These are phyloP conservation scores for Xylariaceae sp. DNA, from an alignment of 2,329 filamentous ascomycete genomes.

Conservation along the genomic window DNA sequence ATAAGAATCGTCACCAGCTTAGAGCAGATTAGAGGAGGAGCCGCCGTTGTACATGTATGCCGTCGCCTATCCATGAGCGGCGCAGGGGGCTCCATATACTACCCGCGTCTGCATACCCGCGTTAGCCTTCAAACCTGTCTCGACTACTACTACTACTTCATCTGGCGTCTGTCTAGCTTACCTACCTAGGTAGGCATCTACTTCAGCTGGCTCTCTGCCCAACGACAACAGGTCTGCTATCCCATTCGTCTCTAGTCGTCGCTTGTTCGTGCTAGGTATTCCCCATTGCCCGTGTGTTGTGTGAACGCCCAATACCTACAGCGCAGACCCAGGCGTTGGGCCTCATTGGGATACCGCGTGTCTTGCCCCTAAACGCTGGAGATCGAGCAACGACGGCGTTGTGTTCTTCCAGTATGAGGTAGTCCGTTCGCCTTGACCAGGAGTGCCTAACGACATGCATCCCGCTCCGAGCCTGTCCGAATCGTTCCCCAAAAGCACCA, in stretches of 20 bases:
- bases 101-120: constrained; percentile 16
- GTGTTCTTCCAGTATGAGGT: constrained; percentile 30
- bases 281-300: constrained; percentile 15
- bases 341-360: constrained; percentile 10
- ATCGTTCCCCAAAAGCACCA: constrained; percentile 33
- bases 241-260: constrained; percentile 14
- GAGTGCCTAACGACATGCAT: constrained; percentile 33
- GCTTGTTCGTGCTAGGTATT: constrained; percentile 3
- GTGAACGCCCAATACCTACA: constrained; percentile 18
- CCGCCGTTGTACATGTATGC: no score
- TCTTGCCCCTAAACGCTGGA: constrained; percentile 2
- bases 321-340: constrained; percentile 15
- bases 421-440: constrained; percentile 20
- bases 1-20: no score
- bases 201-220: constrained; percentile 19
- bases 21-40: no score
- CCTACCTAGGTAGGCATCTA: constrained; percentile 5
- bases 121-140: constrained; percentile 14
- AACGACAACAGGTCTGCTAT: constrained; percentile 13
- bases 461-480: constrained; percentile 33
- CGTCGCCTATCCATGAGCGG: no score
- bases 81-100: constrained; percentile 4
- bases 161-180: not conserved
- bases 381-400: constrained; percentile 19
- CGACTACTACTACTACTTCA: constrained; percentile 6